Evolutionary conservation across 2,329 filamentous ascomycete genomes (phyloP), one percentile per base, ranked within the genome.

Genomic region (Pseudopyricularia cyperi): DNA sequence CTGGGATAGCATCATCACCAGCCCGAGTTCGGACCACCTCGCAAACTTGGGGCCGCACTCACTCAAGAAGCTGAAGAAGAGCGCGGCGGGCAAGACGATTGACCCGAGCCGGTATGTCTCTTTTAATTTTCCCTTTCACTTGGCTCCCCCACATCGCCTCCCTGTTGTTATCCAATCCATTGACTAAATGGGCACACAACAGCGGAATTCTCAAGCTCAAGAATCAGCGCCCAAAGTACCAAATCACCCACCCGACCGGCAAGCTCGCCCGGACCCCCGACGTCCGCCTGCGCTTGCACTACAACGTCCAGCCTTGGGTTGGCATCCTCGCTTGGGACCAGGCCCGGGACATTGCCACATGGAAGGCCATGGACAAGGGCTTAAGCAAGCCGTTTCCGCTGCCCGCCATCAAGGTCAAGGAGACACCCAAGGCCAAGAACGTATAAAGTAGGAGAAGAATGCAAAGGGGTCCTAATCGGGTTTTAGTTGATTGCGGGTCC

Each of bases 271-370:
- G 85, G 62, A 74, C 81, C 48, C 72, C 77, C 50, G 82, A 93
- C 64, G 88, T 91, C 53, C 83, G 80, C 30, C 72, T 98, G 56
- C 82, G 83, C 61, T 72, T 97, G 51, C 85, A 93, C 63, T 98
- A 95, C 81, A 97, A 97, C 69, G 86, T 97, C 55, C 93, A 98
- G 74, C 93, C 93, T 32, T 97, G 91, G 88, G 89, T 98, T 11
- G 93, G 93, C 14, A 69, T 85, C 51, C 68, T 97, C 66, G 85
- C 85, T 42, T 98, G 93, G 93, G 84, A 85, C 62, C 73, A 80
- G 56, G 66, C 73, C 56, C 59, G 63, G 42, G 72, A 78, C 57
- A 66, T 78, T 52, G 78, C 78, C 9, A 65, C 70, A 49, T 90
- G 87, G 87, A 76, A 81, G 69, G 73, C 71, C 52, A 61, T 89